These are phyloP conservation scores for Trichoderma virens DNA, from an alignment of 495 filamentous ascomycete species.

Conservation along the genomic window DNA sequence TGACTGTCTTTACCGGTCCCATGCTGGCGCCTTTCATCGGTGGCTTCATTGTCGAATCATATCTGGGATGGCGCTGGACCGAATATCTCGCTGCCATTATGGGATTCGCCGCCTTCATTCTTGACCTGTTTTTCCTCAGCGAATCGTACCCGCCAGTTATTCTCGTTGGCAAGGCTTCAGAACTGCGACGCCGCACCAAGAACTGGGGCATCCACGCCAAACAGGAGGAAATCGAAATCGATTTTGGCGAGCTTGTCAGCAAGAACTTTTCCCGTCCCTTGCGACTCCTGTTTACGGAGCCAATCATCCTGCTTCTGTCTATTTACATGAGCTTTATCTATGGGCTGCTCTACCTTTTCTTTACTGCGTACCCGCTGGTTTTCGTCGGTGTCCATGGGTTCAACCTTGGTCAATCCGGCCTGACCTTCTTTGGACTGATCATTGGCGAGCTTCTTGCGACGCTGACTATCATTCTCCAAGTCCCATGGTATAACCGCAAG, in stretches of 20 bases:
- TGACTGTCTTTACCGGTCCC: slow-evolving; percentile 78
- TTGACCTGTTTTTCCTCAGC: slow-evolving; percentile 64
- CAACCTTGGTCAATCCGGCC: slow-evolving; percentile 56
- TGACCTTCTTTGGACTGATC: slow-evolving; percentile 79
- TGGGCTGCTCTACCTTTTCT: slow-evolving; percentile 70
- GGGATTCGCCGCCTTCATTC: slow-evolving; percentile 61
- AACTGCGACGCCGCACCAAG: slow-evolving; percentile 70
- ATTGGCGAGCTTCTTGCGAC: slow-evolving; percentile 57
- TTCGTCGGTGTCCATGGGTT: slow-evolving; percentile 67
- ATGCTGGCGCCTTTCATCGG: slow-evolving; percentile 75
- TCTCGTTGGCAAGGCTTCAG: slow-evolving; percentile 65
- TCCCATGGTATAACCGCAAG: slow-evolving; percentile 62
- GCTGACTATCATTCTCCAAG: slow-evolving; percentile 52
- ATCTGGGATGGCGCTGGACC: slow-evolving; percentile 82
- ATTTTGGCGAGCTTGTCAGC: slow-evolving; percentile 65
- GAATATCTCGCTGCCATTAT: slow-evolving; percentile 65
- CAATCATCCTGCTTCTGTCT: slow-evolving; percentile 64
- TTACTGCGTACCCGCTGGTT: slow-evolving; percentile 74
- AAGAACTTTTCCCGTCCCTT: slow-evolving; percentile 83
- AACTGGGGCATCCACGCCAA: slow-evolving; percentile 95
- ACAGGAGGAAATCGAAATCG: slow-evolving; percentile 86
- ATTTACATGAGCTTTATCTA: slow-evolving; percentile 82
- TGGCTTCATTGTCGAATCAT: slow-evolving; percentile 67
- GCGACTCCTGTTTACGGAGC: slow-evolving; percentile 70
- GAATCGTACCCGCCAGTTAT: slow-evolving; percentile 84